These are phyloP conservation scores for Cystofilobasidium bisporidii DNA, from an alignment of 768 basidiomycete species.

Conservation along the genomic window DNA sequence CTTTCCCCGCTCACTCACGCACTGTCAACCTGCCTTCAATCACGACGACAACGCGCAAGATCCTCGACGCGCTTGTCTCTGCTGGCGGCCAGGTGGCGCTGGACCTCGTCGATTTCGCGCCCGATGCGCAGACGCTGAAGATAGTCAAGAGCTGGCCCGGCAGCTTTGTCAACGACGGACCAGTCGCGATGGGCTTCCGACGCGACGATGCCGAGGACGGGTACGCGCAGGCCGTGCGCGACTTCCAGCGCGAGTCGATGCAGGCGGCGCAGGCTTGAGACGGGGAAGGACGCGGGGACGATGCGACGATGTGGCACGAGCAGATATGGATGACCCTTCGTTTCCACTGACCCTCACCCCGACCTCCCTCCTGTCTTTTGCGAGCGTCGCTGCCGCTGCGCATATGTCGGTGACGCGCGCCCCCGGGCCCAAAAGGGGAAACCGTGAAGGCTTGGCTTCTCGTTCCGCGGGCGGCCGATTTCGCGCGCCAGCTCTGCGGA, in stretches of 20 bases:
- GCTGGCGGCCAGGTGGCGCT: conserved; percentile 48
- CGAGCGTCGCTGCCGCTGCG: too few relatives aligned
- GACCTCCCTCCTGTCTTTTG: too few relatives aligned
- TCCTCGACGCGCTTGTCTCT: conserved; percentile 48
- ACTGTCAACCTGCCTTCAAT: conserved; percentile 55
- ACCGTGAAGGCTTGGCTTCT: too few relatives aligned
- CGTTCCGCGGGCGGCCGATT: too few relatives aligned
- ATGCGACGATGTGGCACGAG: too few relatives aligned
- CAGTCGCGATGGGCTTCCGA: conserved; percentile 35
- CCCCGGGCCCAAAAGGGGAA: too few relatives aligned
- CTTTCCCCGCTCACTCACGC: conserved; percentile 46
- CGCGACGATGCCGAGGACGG: conserved; percentile 37
- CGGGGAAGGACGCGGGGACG: too few relatives aligned
- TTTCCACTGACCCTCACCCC: too few relatives aligned
- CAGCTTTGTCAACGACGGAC: conserved; percentile 33
- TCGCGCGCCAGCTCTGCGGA: too few relatives aligned
- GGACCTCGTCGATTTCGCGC: conserved; percentile 46
- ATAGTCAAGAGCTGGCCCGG: conserved; percentile 40
- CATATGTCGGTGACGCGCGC: too few relatives aligned
- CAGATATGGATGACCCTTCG: too few relatives aligned
- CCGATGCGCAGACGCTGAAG: conserved; percentile 39
- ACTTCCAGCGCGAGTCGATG: conserved; percentile 36
- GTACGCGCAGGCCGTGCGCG: conserved; percentile 36
- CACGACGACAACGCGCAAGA: conserved; percentile 50
- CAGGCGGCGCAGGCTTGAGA: too few relatives aligned